Base-by-base conservation (phyloP, 176 grass and related monocot species). In the Hsuehochloa calcarea region DNA sequence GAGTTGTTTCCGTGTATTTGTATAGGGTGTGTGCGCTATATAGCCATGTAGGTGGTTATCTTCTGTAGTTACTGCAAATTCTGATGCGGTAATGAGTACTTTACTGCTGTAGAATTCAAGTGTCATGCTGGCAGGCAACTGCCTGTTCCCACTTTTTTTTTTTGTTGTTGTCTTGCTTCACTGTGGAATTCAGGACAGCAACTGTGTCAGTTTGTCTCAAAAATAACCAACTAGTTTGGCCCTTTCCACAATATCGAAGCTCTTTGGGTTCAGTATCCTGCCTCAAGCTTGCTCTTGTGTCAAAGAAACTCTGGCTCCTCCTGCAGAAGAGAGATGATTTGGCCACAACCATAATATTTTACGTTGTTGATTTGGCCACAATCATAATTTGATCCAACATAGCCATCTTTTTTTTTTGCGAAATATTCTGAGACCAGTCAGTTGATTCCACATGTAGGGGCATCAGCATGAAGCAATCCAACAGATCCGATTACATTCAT, bases 141-240 rank as follows among this genome's bases (percentile, higher is more conserved):
- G 26, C n/a, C 59, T 80, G 75, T 74, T 89, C 19, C 56, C 51
- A 22, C 87, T 80, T 80, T 89, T 27, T 65, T 85, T 85, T 58
- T 14, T 26, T 15, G 9, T 61, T 85, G 9, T 61, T 85, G 60
- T 80, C 68, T 41, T 61, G 68, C 68, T 74, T 85, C 76, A 89
- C 82, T 85, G 68, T 85, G 67, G 69, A 61, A 80, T 85, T 85
- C 71, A 85, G 87, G 75, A 85, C 82, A 85, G 68, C 61, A 44
- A 75, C 58, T 41, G 47, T 80, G 75, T 89, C 81, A 67, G 87
- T 47, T 62, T 89, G 75, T 75, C 76, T 89, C 38, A 41, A 80
- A 85, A 80, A 74, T 85, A 85, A 85, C 87, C 68, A 80, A 85
- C 87, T 85, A 68, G 27, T 75, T 89, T 89, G 87, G 82, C 87